These are phyloP conservation scores for Arbutus unedo DNA, from an alignment of 148 eudicot species.

Conservation along the genomic window DNA sequence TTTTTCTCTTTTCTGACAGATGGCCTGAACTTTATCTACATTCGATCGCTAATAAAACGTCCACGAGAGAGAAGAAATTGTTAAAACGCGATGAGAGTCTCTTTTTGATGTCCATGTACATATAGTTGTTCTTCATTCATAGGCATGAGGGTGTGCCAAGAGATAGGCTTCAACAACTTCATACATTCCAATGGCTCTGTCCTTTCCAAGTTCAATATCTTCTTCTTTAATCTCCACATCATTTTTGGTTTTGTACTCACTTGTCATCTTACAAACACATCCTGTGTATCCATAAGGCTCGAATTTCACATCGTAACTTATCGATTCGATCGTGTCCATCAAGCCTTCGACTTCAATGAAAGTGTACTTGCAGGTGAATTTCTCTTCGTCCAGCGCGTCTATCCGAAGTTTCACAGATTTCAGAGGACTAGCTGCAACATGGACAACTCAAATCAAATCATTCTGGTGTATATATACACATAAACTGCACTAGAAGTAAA, in stretches of 20 bases:
- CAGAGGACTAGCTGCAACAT: conserved; percentile 22
- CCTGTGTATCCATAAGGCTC: conserved; percentile 16
- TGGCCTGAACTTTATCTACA: not conserved
- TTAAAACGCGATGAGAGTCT: not conserved
- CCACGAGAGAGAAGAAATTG: not conserved
- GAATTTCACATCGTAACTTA: conserved; percentile 14
- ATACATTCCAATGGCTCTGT: conserved; percentile 29
- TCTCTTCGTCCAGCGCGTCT: conserved; percentile 16
- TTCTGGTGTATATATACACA: not conserved
- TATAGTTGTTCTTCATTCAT: not conserved
- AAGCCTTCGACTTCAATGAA: conserved; percentile 7
- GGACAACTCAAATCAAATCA: not conserved
- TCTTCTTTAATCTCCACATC: conserved; percentile 18
- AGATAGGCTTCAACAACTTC: conserved; percentile 29
- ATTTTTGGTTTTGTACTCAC: conserved; percentile 14
- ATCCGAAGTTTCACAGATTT: conserved; percentile 14
- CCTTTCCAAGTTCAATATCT: conserved; percentile 20
- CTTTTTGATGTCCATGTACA: not conserved
- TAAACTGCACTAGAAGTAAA: no score
- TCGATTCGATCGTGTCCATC: conserved; percentile 15
- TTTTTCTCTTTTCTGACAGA: not conserved
- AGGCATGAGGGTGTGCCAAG: conserved; percentile 29
- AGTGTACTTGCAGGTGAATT: conserved; percentile 17
- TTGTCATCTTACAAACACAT: conserved; percentile 14
- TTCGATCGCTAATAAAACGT: not conserved